Evolutionary conservation across 352 stramenopile species (phyloP).

Genomic region (Pythium apleroticum): DNA sequence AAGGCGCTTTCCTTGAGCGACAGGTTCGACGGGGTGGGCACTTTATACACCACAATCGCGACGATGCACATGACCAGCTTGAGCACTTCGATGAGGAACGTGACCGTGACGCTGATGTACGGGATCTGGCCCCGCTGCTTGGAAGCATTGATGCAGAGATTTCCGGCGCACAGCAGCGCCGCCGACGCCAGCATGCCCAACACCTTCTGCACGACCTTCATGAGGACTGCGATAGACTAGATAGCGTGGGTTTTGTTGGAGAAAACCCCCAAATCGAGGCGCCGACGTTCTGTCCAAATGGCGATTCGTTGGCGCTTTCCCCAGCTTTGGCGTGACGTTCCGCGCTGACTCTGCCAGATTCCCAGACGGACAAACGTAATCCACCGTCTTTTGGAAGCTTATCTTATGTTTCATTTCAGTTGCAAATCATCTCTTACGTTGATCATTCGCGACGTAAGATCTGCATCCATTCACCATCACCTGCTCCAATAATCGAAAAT

Average conservation of each 20-base stretch:
- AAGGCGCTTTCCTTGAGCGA: conserved; percentile 56
- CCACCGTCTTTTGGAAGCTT: conserved; percentile 17
- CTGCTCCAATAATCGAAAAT: conserved; percentile 3
- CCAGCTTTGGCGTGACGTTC: neutral
- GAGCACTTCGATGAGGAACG: conserved; percentile 83
- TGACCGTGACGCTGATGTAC: conserved; percentile 85
- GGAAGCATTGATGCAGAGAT: conserved; percentile 84
- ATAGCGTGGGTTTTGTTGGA: neutral
- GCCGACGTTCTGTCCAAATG: neutral
- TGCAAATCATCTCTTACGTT: conserved; percentile 14
- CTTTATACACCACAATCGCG: conserved; percentile 42
- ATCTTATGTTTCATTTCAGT: neutral
- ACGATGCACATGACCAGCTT: conserved; percentile 61
- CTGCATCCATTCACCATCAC: neutral
- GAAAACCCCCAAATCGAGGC: neutral
- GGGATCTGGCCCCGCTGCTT: conserved; percentile 72
- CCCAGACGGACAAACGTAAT: neutral
- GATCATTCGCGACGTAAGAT: conserved; percentile 2
- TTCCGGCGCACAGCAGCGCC: conserved; percentile 75
- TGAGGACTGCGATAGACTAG: neutral
- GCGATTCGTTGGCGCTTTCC: neutral
- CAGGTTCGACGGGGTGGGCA: conserved; percentile 41
- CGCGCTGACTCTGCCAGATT: conserved; percentile 9
- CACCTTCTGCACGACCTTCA: conserved; percentile 37
- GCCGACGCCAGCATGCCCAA: conserved; percentile 66